Evolutionary conservation across 768 basidiomycete genomes (phyloP).

Genomic region (Rhizopogon rudus): DNA sequence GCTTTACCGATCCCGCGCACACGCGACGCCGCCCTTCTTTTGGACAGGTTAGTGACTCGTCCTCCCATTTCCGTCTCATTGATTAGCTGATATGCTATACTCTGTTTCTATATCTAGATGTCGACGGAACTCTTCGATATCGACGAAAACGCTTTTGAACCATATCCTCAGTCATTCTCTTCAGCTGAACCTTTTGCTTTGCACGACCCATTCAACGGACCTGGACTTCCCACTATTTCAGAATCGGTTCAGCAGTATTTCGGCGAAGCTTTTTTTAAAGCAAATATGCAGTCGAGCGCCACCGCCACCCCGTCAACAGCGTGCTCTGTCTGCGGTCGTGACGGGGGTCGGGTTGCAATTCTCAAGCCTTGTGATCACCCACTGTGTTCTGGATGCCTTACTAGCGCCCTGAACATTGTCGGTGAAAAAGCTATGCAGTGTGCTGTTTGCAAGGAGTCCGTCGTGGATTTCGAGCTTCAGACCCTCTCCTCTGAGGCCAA

Average conservation of each 20-base stretch:
- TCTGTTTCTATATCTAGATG: conserved; percentile 26
- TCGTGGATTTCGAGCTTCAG: conserved; percentile 62
- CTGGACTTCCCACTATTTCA: conserved; percentile 27
- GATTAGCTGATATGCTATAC: conserved; percentile 14
- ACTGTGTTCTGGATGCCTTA: conserved; percentile 76
- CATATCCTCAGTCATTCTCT: conserved; percentile 36
- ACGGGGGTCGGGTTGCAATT: conserved; percentile 48
- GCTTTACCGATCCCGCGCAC: conserved; percentile 66
- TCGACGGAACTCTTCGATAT: conserved; percentile 66
- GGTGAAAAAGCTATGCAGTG: conserved; percentile 88
- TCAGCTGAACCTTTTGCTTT: conserved; percentile 30
- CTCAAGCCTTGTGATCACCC: conserved; percentile 73
- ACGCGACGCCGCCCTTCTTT: conserved; percentile 36
- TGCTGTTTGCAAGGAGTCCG: conserved; percentile 68
- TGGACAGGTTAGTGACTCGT: conserved; percentile 32
- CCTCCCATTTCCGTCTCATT: conserved; percentile 3
- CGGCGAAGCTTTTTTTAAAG: conserved; percentile 8
- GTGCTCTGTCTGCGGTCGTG: conserved; percentile 63
- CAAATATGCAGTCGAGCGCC: conserved; percentile 18
- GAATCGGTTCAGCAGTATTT: conserved; percentile 22
- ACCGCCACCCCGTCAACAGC: conserved; percentile 17
- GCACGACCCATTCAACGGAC: conserved; percentile 39
- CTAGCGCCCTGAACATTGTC: conserved; percentile 83
- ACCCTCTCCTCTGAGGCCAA: conserved; percentile 20
- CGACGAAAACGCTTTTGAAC: conserved; percentile 63